Evolutionary conservation across 1,284 basidiomycete species (phyloP).

Genomic region (Inonotus obliquus): DNA sequence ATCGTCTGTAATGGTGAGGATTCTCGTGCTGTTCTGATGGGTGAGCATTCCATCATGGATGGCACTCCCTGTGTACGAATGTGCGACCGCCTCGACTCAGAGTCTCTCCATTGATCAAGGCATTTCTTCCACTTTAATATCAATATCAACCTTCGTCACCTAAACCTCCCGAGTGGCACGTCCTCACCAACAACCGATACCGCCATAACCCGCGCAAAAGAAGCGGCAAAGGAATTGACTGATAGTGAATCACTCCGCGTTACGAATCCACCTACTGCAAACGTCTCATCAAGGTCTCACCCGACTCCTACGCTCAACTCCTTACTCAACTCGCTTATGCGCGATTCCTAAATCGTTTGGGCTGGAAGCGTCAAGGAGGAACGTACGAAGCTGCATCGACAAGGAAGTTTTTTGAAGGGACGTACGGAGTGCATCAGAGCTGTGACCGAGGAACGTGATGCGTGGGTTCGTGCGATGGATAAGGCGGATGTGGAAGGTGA

Average conservation of each 20-base stretch:
- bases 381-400: conserved; percentile 91
- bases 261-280: conserved; percentile 79
- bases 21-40: conserved; percentile 76
- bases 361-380: conserved; percentile 36
- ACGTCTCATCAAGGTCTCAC: conserved; percentile 83
- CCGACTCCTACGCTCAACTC: conserved; percentile 94
- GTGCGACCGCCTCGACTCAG: conserved; percentile 67
- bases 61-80: conserved; percentile 66
- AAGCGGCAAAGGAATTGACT: conserved; percentile 57
- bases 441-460: conserved; percentile 64
- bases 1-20: conserved; percentile 80
- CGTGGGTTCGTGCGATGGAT: conserved; percentile 76
- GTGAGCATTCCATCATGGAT: conserved; percentile 92
- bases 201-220: conserved; percentile 55
- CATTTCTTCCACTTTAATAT: conserved; percentile 21
- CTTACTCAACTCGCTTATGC: conserved; percentile 82
- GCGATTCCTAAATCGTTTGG: conserved; percentile 43
- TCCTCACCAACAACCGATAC: conserved; percentile 42
- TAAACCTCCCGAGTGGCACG: conserved; percentile 58
- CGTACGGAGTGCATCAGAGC: conserved; percentile 87
- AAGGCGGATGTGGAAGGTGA: conserved; percentile 32
- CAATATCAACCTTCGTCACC: conserved; percentile 25
- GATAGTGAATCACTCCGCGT: conserved; percentile 65
- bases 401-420: conserved; percentile 76
- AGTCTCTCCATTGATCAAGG: conserved; percentile 55